These are phyloP conservation scores for Juglanconis oblonga DNA, from an alignment of 2,329 filamentous ascomycete species.

Conservation along the genomic window DNA sequence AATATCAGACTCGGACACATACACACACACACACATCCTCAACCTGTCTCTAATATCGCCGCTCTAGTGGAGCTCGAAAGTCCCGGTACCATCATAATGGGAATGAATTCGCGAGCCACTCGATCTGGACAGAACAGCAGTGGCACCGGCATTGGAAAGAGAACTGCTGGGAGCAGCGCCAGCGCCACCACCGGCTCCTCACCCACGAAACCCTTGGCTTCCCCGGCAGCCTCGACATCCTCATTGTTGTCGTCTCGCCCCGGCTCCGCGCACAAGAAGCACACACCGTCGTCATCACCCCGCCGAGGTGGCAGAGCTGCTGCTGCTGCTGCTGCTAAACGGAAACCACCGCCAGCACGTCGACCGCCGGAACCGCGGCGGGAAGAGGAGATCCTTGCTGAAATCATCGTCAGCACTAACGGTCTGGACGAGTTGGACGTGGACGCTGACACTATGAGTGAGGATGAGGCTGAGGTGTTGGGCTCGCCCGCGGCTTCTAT, in stretches of 20 bases:
- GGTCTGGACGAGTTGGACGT: conserved; percentile 30
- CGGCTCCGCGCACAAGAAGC: not conserved
- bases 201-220: conserved; percentile 1
- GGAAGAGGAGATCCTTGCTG: conserved; percentile 35
- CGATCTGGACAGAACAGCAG: conserved; percentile 32
- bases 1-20: not conserved
- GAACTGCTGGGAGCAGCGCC: conserved; percentile 20
- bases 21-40: not conserved
- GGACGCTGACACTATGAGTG: conserved; percentile 28
- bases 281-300: not conserved
- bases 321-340: conserved; percentile 7
- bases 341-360: not conserved
- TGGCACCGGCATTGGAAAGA: conserved; percentile 28
- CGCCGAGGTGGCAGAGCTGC: not conserved
- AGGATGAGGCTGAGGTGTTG: conserved; percentile 19
- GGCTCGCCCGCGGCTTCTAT: conserved; percentile 13
- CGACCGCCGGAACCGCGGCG: not conserved
- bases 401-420: conserved; percentile 45
- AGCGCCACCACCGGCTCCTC: conserved; percentile 11
- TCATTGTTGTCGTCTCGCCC: not conserved
- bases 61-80: conserved; percentile 6
- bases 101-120: conserved; percentile 28
- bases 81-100: conserved; percentile 26
- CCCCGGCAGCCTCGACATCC: conserved; percentile 4
- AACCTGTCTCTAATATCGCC: not conserved